Evolutionary conservation across 257 asterid species (phyloP), one percentile per base, ranked within the genome.

Genomic region (Cynanchum wilfordii): DNA sequence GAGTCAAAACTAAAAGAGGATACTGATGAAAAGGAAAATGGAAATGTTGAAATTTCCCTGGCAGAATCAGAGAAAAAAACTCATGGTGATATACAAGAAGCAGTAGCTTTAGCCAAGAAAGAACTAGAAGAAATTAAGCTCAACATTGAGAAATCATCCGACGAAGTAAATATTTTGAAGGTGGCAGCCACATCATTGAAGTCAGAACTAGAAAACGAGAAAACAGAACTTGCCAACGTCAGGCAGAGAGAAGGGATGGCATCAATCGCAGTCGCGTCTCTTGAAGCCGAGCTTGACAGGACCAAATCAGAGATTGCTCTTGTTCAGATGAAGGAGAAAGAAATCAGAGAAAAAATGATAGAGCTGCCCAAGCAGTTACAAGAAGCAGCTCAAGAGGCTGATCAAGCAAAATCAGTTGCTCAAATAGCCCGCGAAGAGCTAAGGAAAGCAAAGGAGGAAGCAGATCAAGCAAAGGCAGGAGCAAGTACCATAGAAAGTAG

Each of bases 241-340:
- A 87, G 82, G 76, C 96, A 94, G 78, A 82, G 97, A 72, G 98
- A 94, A 80, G 98, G 89, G 64, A 91, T 87, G 97, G 96, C 98
- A 0, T 85, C 92, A 0, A 79, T 94, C 12, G 89, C 97, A 0
- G 92, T 89, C 55, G 80, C 91, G 11, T 89, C 98, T 76, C 98
- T 94, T 64, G 96, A 91, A 74, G 83, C 92, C 27, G 98, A 91
- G 82, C 81, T 94, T 66, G 76, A 79, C 24, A 76, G 80, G 84
- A 91, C 85, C 0, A 82, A 79, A 40, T 87, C 93, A 1, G 97
- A 91, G 80, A 84, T 91, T 19, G 83, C 81, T 33, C 69, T 79
- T 68, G 75, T 78, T 64, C 96, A 82, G 85, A 72, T 73, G 75
- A 85, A 80, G 79, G 96, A 94, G 84, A 87, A 82, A 74, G 96